Evolutionary conservation across 768 basidiomycete species (phyloP), one percentile per base, ranked within the genome.

Genomic region (Hortiboletus flavorubellus): DNA sequence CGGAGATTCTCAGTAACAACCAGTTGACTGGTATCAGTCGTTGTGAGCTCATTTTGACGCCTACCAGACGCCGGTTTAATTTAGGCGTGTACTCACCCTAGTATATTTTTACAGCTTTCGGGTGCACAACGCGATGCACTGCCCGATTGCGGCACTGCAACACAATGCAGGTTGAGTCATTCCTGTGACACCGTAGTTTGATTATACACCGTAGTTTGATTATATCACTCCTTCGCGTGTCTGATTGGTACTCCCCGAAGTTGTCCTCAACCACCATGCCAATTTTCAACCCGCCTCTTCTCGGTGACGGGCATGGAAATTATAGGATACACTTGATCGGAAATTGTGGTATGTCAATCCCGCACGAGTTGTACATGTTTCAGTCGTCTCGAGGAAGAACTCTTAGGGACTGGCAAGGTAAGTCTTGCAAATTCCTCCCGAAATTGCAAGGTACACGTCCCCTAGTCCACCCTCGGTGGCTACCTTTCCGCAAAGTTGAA

Each of bases 311-410:
- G 26, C 34, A 72, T n/a, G 80, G 82, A 4, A 62, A 58, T 15
- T 83, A 78, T 57, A 77, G 73, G 53, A 68, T 85, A 44, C 72
- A 75, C 43, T 51, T 84, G 9, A 63, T 78, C 14, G 83, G 83
- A 41, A 85, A 85, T 57, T 75, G 75, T 57, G 81, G 82, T 81
- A 69, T 42, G 76, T 54, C 44, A 35, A 21, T 38, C 46, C 34
- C 7, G 38, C 42, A 31, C 2, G n/a, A 44, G 4, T 33, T 26
- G 30, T 23, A 42, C 9, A 4, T 46, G 10, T 43, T 51, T 44
- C 55, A 49, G 54, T 49, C 8, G 21, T 29, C 37, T 38, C 23
- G 15, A 51, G 21, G 43, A 18, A 34, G 10, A 37, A 16, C 26
- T 30, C 34, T 15, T 48, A 78, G 77, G 75, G 14, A 42, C 60